Percentiles rank a stretch among this genome's conserved stretches.
phyloP scores from a whole-genome alignment of 2,329 filamentous ascomycete genomes.

The Fonsecaea multimorphosa region DNA sequence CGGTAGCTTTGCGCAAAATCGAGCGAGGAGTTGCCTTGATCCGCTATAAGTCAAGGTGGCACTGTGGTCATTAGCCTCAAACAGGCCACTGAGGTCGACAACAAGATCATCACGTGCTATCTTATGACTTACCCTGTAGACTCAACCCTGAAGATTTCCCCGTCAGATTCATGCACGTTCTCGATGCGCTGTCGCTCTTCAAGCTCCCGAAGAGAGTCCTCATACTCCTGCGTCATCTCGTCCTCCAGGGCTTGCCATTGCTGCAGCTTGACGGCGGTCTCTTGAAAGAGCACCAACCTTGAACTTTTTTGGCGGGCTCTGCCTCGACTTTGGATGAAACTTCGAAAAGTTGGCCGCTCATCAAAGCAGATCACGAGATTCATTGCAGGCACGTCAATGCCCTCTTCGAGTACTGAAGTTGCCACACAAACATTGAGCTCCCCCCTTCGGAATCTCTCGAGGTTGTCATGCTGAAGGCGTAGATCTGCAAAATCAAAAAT shows the following conservation, averaged over 20 bases:
- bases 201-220: slow-evolving; percentile 50
- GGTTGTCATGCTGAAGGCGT: slow-evolving; percentile 48
- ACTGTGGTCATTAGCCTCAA: slow-evolving; percentile 45
- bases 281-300: slow-evolving; percentile 60
- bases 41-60: slow-evolving; percentile 75
- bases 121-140: slow-evolving; percentile 49
- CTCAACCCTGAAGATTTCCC: slow-evolving; percentile 50
- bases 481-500: slow-evolving; percentile 56
- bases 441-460: slow-evolving; percentile 61
- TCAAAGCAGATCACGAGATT: slow-evolving; percentile 71
- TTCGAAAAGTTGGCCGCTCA: slow-evolving; percentile 65
- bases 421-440: slow-evolving; percentile 63
- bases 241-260: slow-evolving; percentile 72
- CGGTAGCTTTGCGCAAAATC: slow-evolving; percentile 74
- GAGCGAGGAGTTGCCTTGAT: slow-evolving; percentile 75
- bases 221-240: slow-evolving; percentile 73
- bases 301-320: slow-evolving; percentile 65
- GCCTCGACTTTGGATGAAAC: slow-evolving; percentile 69
- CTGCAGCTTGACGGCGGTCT: slow-evolving; percentile 42
- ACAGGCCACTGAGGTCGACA: slow-evolving; percentile 36
- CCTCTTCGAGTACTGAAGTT: slow-evolving; percentile 64
- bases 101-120: slow-evolving; percentile 5
- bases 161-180: slow-evolving; percentile 50
- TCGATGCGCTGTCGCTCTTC: slow-evolving; percentile 58
- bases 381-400: slow-evolving; percentile 67